Base-by-base conservation (phyloP, 2,329 filamentous ascomycete genomes). In the Stagonosporopsis vannaccii region DNA sequence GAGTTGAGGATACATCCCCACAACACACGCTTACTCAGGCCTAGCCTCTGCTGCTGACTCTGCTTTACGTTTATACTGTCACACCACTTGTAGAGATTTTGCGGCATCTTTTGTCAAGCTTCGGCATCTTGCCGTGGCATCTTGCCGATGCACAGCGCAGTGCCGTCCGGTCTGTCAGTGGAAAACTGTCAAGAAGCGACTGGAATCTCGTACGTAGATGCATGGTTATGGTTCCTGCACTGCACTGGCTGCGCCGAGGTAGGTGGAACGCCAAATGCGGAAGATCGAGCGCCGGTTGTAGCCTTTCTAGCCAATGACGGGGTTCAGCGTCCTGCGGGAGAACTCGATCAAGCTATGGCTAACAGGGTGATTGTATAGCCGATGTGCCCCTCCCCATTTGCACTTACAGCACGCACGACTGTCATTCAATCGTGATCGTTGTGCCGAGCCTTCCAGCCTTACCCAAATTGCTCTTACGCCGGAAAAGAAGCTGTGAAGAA, bases 91-190 rank as follows among this genome's bases (percentile, higher is more conserved):
- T n/a, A 19, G 22, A 20, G 25, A 22, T 51, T 51, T 44, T 33
- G 42, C 53, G 53, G 53, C 53, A 56, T 56, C 42, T 47, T 35
- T 23, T 22, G 9, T 19, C 37, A 28, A 39, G 37, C 26, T 11
- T 56, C 53, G 53, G 53, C 53, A 56, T 51, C 53, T 42, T 56
- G 53, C 53, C 53, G 47, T n/a, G 53, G 53, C 53, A 56, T 51
- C 53, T 42, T 56, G 53, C 53, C 53, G 47, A 56, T 17, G 22
- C 19, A 41, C 23, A 36, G 36, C 43, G 53, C 32, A 40, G 2
- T 11, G n/a, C 9, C 30, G 20, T 32, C 8, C 13, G 6, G 4
- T 30, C 17, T 32, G 3, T n/a, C 1, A 17, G 7, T 26, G 9
- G 2, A 20, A 13, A 44, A 11, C 26, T 12, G 13, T 19, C 20